Conservation (phyloP, 1,284 basidiomycete genomes). For the Irpex sp. region DNA sequence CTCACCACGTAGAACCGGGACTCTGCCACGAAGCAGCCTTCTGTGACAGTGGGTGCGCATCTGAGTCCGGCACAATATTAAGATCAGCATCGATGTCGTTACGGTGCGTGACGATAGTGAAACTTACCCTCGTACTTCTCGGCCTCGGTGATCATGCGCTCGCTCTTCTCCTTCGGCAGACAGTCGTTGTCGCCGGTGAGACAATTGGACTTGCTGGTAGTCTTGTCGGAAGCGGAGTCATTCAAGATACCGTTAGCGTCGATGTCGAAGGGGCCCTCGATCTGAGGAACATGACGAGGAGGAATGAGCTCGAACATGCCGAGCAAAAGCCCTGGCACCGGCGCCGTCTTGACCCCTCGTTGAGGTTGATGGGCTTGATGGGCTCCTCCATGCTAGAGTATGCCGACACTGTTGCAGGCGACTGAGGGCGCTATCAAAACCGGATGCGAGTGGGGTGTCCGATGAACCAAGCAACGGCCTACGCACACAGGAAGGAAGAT, state of each 20-base stretch:
- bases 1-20: too few relatives aligned
- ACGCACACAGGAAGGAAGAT: too few relatives aligned
- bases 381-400: too few relatives aligned
- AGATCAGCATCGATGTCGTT: slow-evolving; percentile 26
- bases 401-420: too few relatives aligned
- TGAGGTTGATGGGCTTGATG: slow-evolving; percentile 98
- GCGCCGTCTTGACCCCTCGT: slow-evolving; percentile 99
- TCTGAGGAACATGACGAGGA: slow-evolving; percentile 97
- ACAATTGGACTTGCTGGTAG: slow-evolving; percentile 95
- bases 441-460: too few relatives aligned
- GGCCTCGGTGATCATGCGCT: slow-evolving; percentile 95
- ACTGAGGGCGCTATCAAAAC: too few relatives aligned
- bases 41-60: too few relatives aligned
- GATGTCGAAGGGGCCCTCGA: slow-evolving; percentile 99
- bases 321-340: slow-evolving; percentile 96
- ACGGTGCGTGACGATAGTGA: background rate
- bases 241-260: slow-evolving; percentile 99
- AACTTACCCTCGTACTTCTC: slow-evolving; percentile 89
- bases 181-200: slow-evolving; percentile 99
- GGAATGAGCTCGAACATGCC: slow-evolving; percentile 99
- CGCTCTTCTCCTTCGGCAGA: slow-evolving; percentile 98
- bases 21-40: too few relatives aligned
- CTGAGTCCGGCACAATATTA: background rate
- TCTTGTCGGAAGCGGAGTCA: slow-evolving; percentile 97
- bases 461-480: too few relatives aligned